Base-by-base conservation (phyloP, 2,329 filamentous ascomycete species). In the Aspergillus puulaauensis region DNA sequence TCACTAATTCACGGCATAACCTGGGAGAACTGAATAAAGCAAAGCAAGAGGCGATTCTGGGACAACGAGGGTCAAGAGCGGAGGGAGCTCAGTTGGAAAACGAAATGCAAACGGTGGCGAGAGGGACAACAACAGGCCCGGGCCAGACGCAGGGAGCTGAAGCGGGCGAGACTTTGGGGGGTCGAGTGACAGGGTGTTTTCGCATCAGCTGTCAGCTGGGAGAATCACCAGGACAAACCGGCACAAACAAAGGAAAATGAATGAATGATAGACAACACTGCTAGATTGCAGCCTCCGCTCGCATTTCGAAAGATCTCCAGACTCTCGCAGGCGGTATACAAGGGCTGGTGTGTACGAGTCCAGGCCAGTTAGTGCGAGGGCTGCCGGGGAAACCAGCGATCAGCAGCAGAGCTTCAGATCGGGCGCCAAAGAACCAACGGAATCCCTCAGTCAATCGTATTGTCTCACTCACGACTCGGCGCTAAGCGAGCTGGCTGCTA, bases 341-440 rank as follows among this genome's bases (percentile, higher is more conserved):
- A 49, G 41, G 21, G 17, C 44, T 45, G 55, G 17, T 57, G 49
- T 45, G 47, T 27, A 45, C 23, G 12, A 47, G 55, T 48, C 41
- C 43, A 47, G 43, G 9, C 54, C 41, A 40, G 24, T 54, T 58
- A 52, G 48, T 58, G 56, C 50, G 51, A 31, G 54, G 58, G 58
- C 58, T 60, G 58, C 58, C 58, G 40, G 58, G 58, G 58, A 60
- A 60, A 60, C 58, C 58, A 57, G 35, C 37, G 54, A 60, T 60
- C 58, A 60, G 37, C 54, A 53, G 24, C 49, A 56, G 35, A 55
- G 49, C 37, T 35, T 45, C 24, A 54, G 50, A 57, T 56, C 54
- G 27, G 57, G 37, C 54, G 46, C 57, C 51, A 60, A 54, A 47
- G 27, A 45, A 21, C 55, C 55, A 57, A 57, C 49, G 44, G 48